A percentile compares a stretch with the other conserved stretches of the same genome.
Evolutionary conservation across 73 alveolate genomes (phyloP).

Genomic region (Paramecium sonneborni): DNA sequence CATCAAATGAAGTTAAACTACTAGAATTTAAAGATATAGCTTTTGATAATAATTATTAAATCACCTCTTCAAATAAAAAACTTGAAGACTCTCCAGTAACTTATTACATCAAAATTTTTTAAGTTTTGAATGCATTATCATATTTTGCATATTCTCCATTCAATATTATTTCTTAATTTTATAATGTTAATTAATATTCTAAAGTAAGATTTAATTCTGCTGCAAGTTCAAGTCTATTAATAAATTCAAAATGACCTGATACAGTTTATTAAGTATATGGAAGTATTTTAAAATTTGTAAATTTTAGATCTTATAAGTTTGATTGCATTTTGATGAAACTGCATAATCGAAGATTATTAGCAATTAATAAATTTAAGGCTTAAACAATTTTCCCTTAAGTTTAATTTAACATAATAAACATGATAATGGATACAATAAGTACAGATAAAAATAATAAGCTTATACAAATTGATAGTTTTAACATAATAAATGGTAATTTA

Average conservation of each 20-base stretch:
- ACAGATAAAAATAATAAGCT: background rate
- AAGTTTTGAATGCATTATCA: background rate
- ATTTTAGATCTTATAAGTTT: background rate
- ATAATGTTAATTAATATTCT: background rate
- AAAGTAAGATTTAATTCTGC: background rate
- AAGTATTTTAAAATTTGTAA: background rate
- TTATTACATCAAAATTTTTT: background rate
- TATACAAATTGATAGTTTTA: background rate
- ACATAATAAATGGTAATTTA: background rate
- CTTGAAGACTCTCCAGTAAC: background rate
- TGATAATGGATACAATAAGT: background rate
- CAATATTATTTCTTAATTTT: background rate
- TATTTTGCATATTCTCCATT: background rate
- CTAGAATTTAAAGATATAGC: background rate
- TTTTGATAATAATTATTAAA: background rate
- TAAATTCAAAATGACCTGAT: background rate
- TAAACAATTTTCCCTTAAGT: background rate
- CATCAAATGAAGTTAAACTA: background rate
- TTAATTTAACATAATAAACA: background rate
- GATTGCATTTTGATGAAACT: background rate
- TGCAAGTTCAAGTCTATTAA: background rate
- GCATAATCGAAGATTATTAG: background rate
- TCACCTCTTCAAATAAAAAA: background rate
- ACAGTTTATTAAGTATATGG: background rate
- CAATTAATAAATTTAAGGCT: background rate